Evolutionary conservation across 139 green algal species (phyloP).

Genomic region (Cymbomonas tetramitiformis): DNA sequence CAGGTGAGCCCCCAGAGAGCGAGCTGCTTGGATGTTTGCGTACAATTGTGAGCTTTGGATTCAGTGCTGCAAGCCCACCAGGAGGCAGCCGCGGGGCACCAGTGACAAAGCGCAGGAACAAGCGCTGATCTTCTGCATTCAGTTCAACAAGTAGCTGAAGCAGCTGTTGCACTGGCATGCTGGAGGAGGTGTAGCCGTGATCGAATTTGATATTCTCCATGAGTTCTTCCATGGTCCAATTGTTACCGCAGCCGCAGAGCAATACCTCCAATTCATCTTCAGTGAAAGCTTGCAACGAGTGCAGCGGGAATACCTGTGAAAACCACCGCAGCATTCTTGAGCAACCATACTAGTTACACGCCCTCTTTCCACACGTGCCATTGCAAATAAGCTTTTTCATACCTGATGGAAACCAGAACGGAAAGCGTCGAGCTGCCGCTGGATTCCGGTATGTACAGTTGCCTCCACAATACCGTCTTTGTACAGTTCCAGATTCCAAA

Average conservation of each 20-base stretch:
- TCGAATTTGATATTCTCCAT: slow-evolving; percentile 82
- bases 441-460: slow-evolving; percentile 56
- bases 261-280: slow-evolving; percentile 84
- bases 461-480: slow-evolving; percentile 72
- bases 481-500: slow-evolving; percentile 69
- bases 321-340: too few species aligned
- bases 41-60: slow-evolving; percentile 87
- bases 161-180: slow-evolving; percentile 33
- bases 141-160: slow-evolving; percentile 77
- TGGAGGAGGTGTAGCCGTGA: slow-evolving; percentile 67
- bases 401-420: too few species aligned
- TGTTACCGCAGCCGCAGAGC: slow-evolving; percentile 58
- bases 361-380: too few species aligned
- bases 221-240: slow-evolving; percentile 64
- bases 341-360: slow-evolving; percentile 46
- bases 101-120: slow-evolving; percentile 93
- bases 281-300: slow-evolving; percentile 53
- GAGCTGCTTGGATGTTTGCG: slow-evolving; percentile 54
- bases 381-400: too few species aligned
- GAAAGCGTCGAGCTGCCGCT: slow-evolving; percentile 57
- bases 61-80: slow-evolving; percentile 71
- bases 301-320: slow-evolving; percentile 52
- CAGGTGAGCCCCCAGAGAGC: not conserved
- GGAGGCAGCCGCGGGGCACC: slow-evolving; percentile 78
- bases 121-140: slow-evolving; percentile 59